Evolutionary conservation across 805 yeast genomes (phyloP), one percentile per base, ranked within the genome.

Genomic region (Candida ovalis): DNA sequence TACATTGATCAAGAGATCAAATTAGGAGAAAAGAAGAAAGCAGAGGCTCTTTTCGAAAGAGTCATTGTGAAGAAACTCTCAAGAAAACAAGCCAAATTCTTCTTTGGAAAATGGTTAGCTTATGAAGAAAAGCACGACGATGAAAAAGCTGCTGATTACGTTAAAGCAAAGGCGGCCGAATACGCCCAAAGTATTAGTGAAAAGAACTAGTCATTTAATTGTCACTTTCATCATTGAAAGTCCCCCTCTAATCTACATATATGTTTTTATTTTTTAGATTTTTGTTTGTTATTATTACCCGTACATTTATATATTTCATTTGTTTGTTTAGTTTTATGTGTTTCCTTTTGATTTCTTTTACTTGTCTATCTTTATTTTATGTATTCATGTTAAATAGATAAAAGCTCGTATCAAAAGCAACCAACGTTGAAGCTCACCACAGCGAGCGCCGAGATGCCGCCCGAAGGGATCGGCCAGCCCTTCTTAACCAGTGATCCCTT

Each of bases 1-100:
- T 92, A 90, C 68, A 78, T 92, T 55, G 99, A 92, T 67, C 96
- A 88, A 67, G 98, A 92, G 67, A 83, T 88, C 60, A 90, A 88
- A 68, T 63, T 68, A 25, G 79, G 76, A 45, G 85, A 82, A 45
- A 83, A 82, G 67, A 71, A 72, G 56, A 84, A 81, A 66, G 86
- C 82, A 33, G 92, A 84, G 61, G 86, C 80, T 18, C 72, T 92
- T 51, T 91, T 90, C 58, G 96, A 91, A 66, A 80, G 98, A 65
- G 88, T 86, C 3, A 60, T 86, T 39, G 62, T 74, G 28, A 74
- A 73, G 67, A 88, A 88, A 68, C 66, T 92, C 45, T 76, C 86
- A 4, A 80, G 84, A 63, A 92, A 91, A 66, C 97, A 90, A 70
- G 97, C 96, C 58, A 90, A 88, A 69, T 89, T 88, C 73, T 88